These are phyloP conservation scores for Trichosporon sp. DNA, from an alignment of 1,284 basidiomycete genomes.

Conservation along the genomic window DNA sequence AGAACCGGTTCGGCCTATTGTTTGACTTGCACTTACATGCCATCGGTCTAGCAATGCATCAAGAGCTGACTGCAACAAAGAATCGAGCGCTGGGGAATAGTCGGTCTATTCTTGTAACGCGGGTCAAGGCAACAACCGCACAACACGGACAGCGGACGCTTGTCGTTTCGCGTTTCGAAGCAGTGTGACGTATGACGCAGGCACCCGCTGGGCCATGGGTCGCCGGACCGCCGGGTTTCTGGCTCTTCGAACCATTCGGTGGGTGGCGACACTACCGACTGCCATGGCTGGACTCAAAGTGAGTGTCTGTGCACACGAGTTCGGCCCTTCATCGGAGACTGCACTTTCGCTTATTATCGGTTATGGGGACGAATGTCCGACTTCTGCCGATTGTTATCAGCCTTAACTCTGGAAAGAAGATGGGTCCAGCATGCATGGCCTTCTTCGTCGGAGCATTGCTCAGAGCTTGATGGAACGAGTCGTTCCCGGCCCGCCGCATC, in stretches of 20 bases:
- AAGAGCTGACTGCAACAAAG: not conserved
- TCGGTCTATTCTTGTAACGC: conserved; percentile 2
- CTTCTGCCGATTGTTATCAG: conserved; percentile 1
- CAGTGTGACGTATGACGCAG: conserved; percentile 1
- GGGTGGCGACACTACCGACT: not conserved
- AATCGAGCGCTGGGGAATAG: not conserved
- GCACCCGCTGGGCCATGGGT: not conserved
- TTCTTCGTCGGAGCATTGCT: conserved; percentile 3
- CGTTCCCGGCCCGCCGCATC: not conserved
- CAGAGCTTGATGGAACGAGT: not conserved
- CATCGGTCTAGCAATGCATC: conserved; percentile 1
- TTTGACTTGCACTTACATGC: not conserved
- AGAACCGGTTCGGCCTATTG: conserved; percentile 4
- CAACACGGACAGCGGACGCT: not conserved
- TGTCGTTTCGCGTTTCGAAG: conserved; percentile 18
- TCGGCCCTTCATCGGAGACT: not conserved
- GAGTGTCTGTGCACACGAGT: not conserved
- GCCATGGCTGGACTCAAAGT: not conserved
- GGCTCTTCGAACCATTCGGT: not conserved
- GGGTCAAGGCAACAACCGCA: not conserved
- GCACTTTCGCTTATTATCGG: conserved; percentile 7
- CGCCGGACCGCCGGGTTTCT: not conserved
- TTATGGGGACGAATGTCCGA: conserved; percentile 6
- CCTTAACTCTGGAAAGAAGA: not conserved
- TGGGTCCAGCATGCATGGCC: not conserved